phyloP scores from a whole-genome alignment of 176 grass and related monocot genomes.

The Tuctoria greenei region DNA sequence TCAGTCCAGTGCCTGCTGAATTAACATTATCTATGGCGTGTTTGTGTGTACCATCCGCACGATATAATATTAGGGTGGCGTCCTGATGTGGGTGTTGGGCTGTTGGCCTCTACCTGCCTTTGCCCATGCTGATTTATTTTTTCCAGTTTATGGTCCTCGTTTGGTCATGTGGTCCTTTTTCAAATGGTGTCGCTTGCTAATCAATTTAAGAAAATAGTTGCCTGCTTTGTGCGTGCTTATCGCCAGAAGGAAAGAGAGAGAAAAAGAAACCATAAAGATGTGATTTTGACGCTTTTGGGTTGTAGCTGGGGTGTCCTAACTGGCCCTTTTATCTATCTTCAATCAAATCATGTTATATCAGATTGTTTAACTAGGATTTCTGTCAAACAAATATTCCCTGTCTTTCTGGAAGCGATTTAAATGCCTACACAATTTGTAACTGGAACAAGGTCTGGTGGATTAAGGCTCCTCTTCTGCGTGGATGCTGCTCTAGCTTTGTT shows the following conservation, averaged over 20 bases:
- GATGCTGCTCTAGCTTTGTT: conserved; percentile 1
- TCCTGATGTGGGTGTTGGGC: conserved; percentile 33
- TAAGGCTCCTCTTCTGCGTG: conserved; percentile 4
- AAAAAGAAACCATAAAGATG: conserved; percentile 39
- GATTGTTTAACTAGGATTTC: conserved; percentile 15
- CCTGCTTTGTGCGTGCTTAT: conserved; percentile 46
- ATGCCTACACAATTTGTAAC: neutral
- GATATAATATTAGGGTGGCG: neutral
- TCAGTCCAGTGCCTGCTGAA: neutral
- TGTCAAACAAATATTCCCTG: neutral
- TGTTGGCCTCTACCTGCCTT: conserved; percentile 40
- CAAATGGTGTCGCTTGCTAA: conserved; percentile 27
- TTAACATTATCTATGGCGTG: neutral
- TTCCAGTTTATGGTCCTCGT: neutral
- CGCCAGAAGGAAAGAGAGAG: neutral
- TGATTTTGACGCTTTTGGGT: conserved; percentile 49
- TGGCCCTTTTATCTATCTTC: conserved; percentile 30
- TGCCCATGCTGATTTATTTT: conserved; percentile 33
- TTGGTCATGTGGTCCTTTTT: conserved; percentile 34
- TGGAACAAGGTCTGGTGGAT: neutral
- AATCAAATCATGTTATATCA: neutral
- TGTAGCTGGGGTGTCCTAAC: conserved; percentile 43
- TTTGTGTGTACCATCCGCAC: conserved; percentile 16
- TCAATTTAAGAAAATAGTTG: conserved; percentile 32
- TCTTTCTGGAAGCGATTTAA: conserved; percentile 16